Conservation (phyloP, 208 protist genomes). For the Leishmania lainsoni region DNA sequence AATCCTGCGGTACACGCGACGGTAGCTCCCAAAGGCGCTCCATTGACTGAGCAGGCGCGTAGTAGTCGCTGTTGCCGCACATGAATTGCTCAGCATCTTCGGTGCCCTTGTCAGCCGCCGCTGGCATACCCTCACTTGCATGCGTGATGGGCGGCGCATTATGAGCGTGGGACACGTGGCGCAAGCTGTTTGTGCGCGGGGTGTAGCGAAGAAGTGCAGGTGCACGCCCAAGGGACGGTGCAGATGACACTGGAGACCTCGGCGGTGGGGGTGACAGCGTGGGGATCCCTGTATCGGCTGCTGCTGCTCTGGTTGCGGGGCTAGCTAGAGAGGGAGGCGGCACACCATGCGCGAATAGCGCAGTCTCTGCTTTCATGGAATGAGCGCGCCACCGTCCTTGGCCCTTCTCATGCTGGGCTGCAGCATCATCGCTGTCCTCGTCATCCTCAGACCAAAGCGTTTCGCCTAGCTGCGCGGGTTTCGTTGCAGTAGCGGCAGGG, state of each 20-base stretch:
- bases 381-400: background rate
- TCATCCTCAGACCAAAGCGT: slow-evolving; percentile 7
- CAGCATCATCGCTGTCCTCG: background rate
- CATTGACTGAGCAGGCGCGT: slow-evolving; percentile 24
- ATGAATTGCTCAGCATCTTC: background rate
- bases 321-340: background rate
- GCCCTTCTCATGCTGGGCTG: background rate
- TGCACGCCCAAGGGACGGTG: background rate
- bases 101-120: background rate
- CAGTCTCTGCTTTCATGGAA: background rate
- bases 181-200: background rate
- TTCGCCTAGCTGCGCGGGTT: background rate
- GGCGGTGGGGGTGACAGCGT: background rate
- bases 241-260: background rate
- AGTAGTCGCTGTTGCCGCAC: slow-evolving; percentile 1
- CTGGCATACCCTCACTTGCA: background rate
- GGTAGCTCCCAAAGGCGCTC: slow-evolving; percentile 32
- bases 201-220: background rate
- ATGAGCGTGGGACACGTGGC: background rate
- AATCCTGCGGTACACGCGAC: slow-evolving; percentile 14
- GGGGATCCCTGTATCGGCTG: background rate
- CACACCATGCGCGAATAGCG: too few species aligned
- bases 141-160: background rate
- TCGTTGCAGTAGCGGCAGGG: background rate
- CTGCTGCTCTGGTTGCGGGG: background rate